Base-by-base conservation (phyloP, 2,329 filamentous ascomycete species). In the Hypoxylon sp. region DNA sequence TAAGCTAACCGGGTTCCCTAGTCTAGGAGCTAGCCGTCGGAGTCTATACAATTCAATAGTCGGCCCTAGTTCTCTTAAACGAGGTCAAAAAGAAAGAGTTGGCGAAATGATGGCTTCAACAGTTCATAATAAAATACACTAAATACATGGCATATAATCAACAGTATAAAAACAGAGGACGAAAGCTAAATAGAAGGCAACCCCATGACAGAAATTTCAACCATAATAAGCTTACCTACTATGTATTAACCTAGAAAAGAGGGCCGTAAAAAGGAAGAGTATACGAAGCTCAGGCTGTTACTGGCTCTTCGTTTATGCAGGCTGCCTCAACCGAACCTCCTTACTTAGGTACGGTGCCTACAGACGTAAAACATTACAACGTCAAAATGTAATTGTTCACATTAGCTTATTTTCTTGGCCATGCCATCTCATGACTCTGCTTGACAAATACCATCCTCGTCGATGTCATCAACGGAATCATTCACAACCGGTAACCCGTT, bases 301-400 rank as follows among this genome's bases (percentile, higher is more conserved):
- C 55, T 61, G 40, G 42, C 31, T 40, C 37, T 55, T 66, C 63
- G 55, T 66, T 61, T 65, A 66, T 61, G 66, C 62, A 67, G 64
- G 68, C 53, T 70, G 44, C 64, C 68, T 70, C 64, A 64, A 55
- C 53, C 37, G 37, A 57, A 37, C 53, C n/a, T 22, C 58, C 20
- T 56, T 58, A 55, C 40, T 51, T 27, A 27, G 20, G 2, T 20
- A 20, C 20, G 20, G 20, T 20, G 2, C 20, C 22, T 42, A 42
- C 51, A 22, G 44, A 50, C 56, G 56, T 59, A 50, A 50, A 50
- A 31, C 48, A 22, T 50, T 55, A 56, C 50, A 60, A 54, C 42
- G 30, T 56, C 17, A 27, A 66, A 40, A 48, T 44, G 27, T 30
- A 57, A 58, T 57, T 53, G 35, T 53, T n/a, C n/a, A n/a, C 17